Percentiles rank a stretch among this genome's conserved stretches.
Conservation (phyloP, 148 eudicot genomes). For the Talinum fruticosum region DNA sequence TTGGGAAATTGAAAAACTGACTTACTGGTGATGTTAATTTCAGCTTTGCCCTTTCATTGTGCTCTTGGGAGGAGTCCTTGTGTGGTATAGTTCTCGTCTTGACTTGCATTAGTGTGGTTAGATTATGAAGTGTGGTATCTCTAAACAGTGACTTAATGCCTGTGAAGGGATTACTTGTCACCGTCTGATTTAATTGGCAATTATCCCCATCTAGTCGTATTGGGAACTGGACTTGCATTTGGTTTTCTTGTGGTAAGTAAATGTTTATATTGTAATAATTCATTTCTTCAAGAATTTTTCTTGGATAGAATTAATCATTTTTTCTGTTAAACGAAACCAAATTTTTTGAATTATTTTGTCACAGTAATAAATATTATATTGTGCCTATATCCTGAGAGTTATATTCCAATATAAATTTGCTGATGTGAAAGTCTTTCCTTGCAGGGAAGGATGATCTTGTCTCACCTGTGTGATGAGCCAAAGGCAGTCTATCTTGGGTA, state of each 20-base stretch:
- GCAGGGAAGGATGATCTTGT: constrained; percentile 94
- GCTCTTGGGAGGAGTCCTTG: constrained; percentile 71
- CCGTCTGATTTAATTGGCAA: constrained; percentile 54
- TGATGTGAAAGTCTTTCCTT: constrained; percentile 25
- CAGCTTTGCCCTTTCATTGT: constrained; percentile 87
- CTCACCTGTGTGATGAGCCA: constrained; percentile 97
- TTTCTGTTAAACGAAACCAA: not conserved
- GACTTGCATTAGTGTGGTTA: constrained; percentile 6
- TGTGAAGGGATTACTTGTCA: constrained; percentile 83
- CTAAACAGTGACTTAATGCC: constrained; percentile 2
- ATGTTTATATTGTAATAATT: not conserved
- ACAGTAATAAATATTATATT: too few relatives aligned
- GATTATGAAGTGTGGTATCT: constrained; percentile 7
- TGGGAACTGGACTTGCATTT: constrained; percentile 92
- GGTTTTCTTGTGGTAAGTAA: constrained; percentile 93
- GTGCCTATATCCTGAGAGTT: not conserved
- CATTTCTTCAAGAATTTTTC: not conserved
- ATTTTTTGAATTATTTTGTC: too few relatives aligned
- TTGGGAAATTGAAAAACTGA: constrained; percentile 12
- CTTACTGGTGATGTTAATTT: constrained; percentile 8
- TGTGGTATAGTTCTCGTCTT: constrained; percentile 50
- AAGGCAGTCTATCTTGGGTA: too few relatives aligned
- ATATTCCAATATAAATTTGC: constrained; percentile 3
- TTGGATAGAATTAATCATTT: not conserved
- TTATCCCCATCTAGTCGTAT: constrained; percentile 75